These are phyloP conservation scores for Imleria badia DNA, from an alignment of 768 basidiomycete species.

Conservation along the genomic window DNA sequence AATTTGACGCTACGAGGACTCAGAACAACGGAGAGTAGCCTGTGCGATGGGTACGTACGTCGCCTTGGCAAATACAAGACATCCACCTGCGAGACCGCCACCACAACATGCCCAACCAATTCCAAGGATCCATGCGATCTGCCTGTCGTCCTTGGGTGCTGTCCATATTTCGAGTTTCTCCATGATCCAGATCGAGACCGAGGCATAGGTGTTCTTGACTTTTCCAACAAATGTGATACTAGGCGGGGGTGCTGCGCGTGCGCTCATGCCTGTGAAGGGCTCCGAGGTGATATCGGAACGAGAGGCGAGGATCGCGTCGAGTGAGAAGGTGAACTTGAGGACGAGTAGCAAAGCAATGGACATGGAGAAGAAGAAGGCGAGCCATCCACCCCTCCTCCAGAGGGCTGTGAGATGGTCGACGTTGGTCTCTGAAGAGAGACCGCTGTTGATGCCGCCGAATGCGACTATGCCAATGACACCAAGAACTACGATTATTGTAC, in stretches of 20 bases:
- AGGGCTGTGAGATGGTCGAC: slow-evolving; percentile 75
- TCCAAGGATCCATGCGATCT: slow-evolving; percentile 86
- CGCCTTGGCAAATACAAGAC: slow-evolving; percentile 77
- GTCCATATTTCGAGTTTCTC: slow-evolving; percentile 74
- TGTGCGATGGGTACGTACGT: slow-evolving; percentile 22
- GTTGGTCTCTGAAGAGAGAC: slow-evolving; percentile 70
- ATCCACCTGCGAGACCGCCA: slow-evolving; percentile 85
- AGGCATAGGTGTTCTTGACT: slow-evolving; percentile 42
- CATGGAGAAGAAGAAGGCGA: slow-evolving; percentile 87
- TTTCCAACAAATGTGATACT: slow-evolving; percentile 32
- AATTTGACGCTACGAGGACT: slow-evolving; percentile 64
- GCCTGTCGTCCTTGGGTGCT: slow-evolving; percentile 77
- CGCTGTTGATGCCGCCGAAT: slow-evolving; percentile 82
- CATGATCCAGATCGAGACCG: slow-evolving; percentile 51
- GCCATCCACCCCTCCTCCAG: slow-evolving; percentile 88
- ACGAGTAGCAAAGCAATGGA: slow-evolving; percentile 61
- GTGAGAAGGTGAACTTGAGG: slow-evolving; percentile 65
- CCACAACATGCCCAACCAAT: slow-evolving; percentile 95
- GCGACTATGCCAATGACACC: slow-evolving; percentile 88
- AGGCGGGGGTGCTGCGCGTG: slow-evolving; percentile 21
- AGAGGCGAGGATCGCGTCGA: slow-evolving; percentile 70
- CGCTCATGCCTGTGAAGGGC: slow-evolving; percentile 46
- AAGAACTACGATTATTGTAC: slow-evolving; percentile 77
- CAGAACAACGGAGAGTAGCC: slow-evolving; percentile 1
- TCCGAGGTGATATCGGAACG: slow-evolving; percentile 67